Conservation (phyloP, 1,284 basidiomycete genomes). For the Peniophora sp. region DNA sequence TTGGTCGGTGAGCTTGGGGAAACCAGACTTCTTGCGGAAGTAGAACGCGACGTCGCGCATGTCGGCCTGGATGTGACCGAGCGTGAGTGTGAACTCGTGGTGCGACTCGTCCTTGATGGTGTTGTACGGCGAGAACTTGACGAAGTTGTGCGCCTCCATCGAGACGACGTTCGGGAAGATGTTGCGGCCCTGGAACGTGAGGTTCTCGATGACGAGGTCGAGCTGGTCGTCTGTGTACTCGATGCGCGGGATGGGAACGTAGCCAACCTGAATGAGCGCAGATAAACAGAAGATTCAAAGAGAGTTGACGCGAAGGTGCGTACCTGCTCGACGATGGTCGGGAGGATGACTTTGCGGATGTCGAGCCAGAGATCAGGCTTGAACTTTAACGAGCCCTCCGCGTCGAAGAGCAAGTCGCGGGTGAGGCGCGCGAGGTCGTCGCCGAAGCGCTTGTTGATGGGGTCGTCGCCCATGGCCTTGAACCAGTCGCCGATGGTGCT, state of each 20-base stretch:
- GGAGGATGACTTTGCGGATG: conserved; percentile 77
- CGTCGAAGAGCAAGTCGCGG: conserved; percentile 70
- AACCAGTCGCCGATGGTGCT: conserved; percentile 70
- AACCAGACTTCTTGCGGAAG: conserved; percentile 71
- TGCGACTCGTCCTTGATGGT: conserved; percentile 48
- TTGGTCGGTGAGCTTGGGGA: conserved; percentile 80
- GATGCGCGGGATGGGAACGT: conserved; percentile 86
- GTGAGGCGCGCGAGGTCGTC: conserved; percentile 81
- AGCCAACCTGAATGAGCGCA: conserved; percentile 52
- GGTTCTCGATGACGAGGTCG: conserved; percentile 90
- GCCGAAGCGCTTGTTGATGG: conserved; percentile 74
- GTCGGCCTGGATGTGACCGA: conserved; percentile 90
- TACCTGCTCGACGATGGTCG: conserved; percentile 66
- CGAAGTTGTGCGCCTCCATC: conserved; percentile 76
- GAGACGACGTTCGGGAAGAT: conserved; percentile 77
- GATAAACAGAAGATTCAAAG: background rate
- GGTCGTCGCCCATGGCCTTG: conserved; percentile 78
- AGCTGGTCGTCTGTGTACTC: conserved; percentile 86
- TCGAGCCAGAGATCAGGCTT: conserved; percentile 87
- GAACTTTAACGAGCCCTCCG: conserved; percentile 81
- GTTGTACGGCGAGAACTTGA: conserved; percentile 77
- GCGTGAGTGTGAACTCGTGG: conserved; percentile 66
- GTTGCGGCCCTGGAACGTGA: conserved; percentile 81
- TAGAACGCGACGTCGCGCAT: conserved; percentile 90
- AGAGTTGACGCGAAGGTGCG: background rate